Base-by-base conservation (phyloP, 805 yeast species). In the Metschnikowia proteae region DNA sequence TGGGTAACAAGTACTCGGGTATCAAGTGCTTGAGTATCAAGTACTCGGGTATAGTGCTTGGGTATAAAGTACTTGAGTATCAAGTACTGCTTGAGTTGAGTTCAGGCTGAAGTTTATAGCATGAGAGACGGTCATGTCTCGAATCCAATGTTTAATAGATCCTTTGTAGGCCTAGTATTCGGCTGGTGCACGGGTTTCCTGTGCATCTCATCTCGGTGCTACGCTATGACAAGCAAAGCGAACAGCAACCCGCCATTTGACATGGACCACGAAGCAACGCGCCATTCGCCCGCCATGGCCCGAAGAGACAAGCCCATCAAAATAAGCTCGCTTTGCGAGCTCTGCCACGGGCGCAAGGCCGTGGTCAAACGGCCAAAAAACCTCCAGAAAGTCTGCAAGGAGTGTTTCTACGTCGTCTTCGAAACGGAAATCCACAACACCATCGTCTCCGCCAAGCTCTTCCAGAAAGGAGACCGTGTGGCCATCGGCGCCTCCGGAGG, bases 401-500 rank as follows among this genome's bases (percentile, higher is more conserved):
- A 80, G 50, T 94, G 99, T 66, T 94, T 94, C 65, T 92, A 76
- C 63, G 76, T 80, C 51, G 95, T 90, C 2, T 94, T 94, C 67
- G 99, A 94, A 68, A 87, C 95, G 0, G 99, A 94, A 64, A 87
- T 94, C 54, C 99, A 94, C 71, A 80, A 89, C 58, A 92, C 99
- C 2, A 92, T 94, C 40, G 71, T 76, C 10, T 72, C 79, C 32
- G 84, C 85, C 46, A 73, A 80, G 1, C 75, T 94, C 42, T 94
- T 94, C 60, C 65, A 80, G 25, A 74, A 70, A 0, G 98, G 98
- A 11, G 99, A 94, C 61, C 78, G 71, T 27, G 91, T 94, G 2
- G 99, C 98, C 13, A 91, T 94, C 25, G 99, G 99, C 13, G 99
- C 99, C 0, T 88, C 97, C 1, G 99, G 99, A 26, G 99, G 99